Base-by-base conservation (phyloP, 2,329 filamentous ascomycete species). In the Pleoardoris graminearum region DNA sequence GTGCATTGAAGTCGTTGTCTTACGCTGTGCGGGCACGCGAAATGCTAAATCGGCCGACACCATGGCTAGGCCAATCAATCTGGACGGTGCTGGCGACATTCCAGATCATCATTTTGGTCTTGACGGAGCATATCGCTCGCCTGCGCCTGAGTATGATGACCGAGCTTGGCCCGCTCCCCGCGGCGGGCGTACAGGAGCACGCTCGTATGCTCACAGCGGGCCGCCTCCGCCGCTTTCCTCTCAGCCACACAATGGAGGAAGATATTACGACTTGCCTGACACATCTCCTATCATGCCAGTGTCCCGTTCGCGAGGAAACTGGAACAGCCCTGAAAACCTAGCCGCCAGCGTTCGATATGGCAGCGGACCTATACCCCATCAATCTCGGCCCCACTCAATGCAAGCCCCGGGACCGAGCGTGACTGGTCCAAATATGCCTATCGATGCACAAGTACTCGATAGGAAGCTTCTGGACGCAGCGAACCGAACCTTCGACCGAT, bases 1-100 rank as follows among this genome's bases (percentile, higher is more conserved):
- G 30, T 77, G 71, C 14, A 80, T 81, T 27, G 78, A 80, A 57
- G 74, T 81, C 14, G 62, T 80, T 3, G 71, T 80, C 3, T 63
- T 80, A 16, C 73, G 78, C 25, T 79, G 76, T 54, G 71, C 68
- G 27, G 66, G 67, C 1, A 25, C 54, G 22, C 65, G 65, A 14
- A 55, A 54, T 38, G 55, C 54, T 19, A 61, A 61, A 44, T 57
- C 55, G 12, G 47, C 54, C 25, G 32, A 48, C 22, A 21, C 27
- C 27, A 39, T 53, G 36, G 27, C 32, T 1, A 22, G 35, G n/a
- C 22, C 25, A 25, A 62, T 71, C 58, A 66, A 68, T 32, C 39
- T 71, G n/a, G 68, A 72, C 39, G 68, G 65, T 10, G 54, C 62
- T 16, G 39, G 56, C 19, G 65, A 73, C 32, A 29, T 54, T 4